These are phyloP conservation scores for Fusarium newnesense DNA, from an alignment of 2,329 filamentous ascomycete genomes.

Conservation along the genomic window DNA sequence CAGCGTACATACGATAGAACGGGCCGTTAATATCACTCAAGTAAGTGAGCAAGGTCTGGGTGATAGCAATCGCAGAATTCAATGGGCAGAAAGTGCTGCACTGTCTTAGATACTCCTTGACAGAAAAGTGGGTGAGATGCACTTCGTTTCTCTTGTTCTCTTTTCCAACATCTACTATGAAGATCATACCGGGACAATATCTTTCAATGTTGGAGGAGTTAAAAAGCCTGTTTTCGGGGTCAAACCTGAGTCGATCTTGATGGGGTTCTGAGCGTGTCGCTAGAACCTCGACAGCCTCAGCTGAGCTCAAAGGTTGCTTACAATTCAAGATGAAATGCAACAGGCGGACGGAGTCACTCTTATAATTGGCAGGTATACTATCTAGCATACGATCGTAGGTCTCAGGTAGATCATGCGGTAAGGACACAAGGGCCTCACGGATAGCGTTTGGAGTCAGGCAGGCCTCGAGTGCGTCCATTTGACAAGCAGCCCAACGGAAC, in stretches of 20 bases:
- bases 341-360: conserved; percentile 35
- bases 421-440: fast-evolving
- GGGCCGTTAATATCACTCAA: not conserved
- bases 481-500: not conserved
- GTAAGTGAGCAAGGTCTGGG: fast-evolving
- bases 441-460: not conserved
- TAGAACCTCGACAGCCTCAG: conserved; percentile 38
- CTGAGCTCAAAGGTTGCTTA: conserved; percentile 19
- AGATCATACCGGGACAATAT: conserved; percentile 29
- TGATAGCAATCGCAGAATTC: not conserved
- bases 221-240: not conserved
- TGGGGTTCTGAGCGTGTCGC: conserved; percentile 13
- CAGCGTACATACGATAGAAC: not conserved
- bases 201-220: fast-evolving
- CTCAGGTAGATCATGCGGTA: fast-evolving
- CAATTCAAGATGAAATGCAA: conserved; percentile 38
- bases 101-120: conserved; percentile 27
- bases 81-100: not conserved
- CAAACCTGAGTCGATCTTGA: fast-evolving
- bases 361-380: conserved; percentile 37
- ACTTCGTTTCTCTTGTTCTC: conserved; percentile 5
- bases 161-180: too few species aligned
- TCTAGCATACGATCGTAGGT: not conserved
- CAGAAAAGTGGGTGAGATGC: conserved; percentile 41
- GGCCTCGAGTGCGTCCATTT: not conserved